These are phyloP conservation scores for Hibiscus mutabilis DNA, from an alignment of 345 rosid genomes.

Conservation along the genomic window DNA sequence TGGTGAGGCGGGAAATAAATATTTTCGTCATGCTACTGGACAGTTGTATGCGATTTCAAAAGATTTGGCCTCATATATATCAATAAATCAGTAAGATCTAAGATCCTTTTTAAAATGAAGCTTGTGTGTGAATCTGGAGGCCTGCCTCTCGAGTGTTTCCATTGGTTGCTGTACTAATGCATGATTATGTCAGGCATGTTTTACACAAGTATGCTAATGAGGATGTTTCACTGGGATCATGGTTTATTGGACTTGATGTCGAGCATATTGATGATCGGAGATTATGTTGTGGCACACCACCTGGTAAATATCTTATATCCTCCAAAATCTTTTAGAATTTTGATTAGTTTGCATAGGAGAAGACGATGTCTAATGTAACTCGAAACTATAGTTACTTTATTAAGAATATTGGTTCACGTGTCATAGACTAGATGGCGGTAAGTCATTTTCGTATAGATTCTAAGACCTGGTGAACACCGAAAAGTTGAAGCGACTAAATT, in stretches of 20 bases:
- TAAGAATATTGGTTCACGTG: conserved; percentile 14
- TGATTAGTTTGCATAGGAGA: not conserved
- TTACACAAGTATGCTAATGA: conserved; percentile 94
- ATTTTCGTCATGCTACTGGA: conserved; percentile 95
- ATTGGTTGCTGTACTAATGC: not conserved
- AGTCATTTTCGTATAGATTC: conserved; percentile 20
- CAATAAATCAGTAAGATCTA: conserved; percentile 77
- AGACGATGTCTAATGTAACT: not conserved
- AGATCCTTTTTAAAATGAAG: conserved; percentile 5
- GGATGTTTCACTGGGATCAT: conserved; percentile 92
- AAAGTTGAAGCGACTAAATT: conserved; percentile 17
- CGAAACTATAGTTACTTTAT: not conserved
- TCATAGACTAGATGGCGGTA: conserved; percentile 10
- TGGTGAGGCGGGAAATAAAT: conserved; percentile 90
- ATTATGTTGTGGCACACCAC: conserved; percentile 94
- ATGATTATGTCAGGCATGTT: conserved; percentile 60
- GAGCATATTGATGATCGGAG: conserved; percentile 90
- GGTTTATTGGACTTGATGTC: conserved; percentile 96
- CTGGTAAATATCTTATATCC: conserved; percentile 39
- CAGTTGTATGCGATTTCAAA: conserved; percentile 89
- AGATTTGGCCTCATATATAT: conserved; percentile 85
- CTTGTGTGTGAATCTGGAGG: not conserved
- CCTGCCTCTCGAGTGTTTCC: conserved; percentile 1
- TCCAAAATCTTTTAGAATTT: not conserved
- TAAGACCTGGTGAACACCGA: conserved; percentile 18